Percentiles rank a stretch among this genome's conserved stretches.
These are phyloP conservation scores for Fusarium sarcochroum DNA, from an alignment of 2,329 filamentous ascomycete species.

Conservation along the genomic window DNA sequence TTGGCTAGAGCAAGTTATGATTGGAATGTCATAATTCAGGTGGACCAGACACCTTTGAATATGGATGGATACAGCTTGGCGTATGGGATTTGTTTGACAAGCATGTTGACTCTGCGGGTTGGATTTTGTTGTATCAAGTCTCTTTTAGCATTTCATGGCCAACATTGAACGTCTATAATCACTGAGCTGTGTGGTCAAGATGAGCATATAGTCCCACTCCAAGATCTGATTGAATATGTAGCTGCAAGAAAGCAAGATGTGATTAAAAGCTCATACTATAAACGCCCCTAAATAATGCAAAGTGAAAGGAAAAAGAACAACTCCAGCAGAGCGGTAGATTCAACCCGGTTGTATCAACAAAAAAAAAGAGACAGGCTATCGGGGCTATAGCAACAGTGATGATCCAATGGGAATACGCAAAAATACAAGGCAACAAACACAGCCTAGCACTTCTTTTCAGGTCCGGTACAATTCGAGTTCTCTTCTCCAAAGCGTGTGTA, in stretches of 20 bases:
- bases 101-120: constrained; percentile 1
- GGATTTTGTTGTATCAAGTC: background rate
- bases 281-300: constrained; percentile 50
- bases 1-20: background rate
- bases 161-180: background rate
- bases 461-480: constrained; percentile 11
- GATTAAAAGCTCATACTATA: constrained; percentile 50
- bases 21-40: constrained; percentile 27
- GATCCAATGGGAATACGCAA: constrained; percentile 41
- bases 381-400: constrained; percentile 35
- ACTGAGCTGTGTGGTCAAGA: background rate
- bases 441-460: constrained; percentile 17
- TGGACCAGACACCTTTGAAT: constrained; percentile 45
- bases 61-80: constrained; percentile 32
- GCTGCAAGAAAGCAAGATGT: constrained; percentile 36
- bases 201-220: background rate
- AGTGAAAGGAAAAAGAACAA: constrained; percentile 37
- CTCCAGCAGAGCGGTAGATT: constrained; percentile 39
- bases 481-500: constrained; percentile 4
- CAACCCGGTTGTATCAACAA: constrained; percentile 37
- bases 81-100: constrained; percentile 30
- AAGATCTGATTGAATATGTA: background rate
- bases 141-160: constrained; percentile 5
- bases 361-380: constrained; percentile 32
- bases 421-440: constrained; percentile 29